Percentiles rank a stretch among this genome's conserved stretches.
Evolutionary conservation across 1,284 basidiomycete species (phyloP).

Genomic region (Rhodotorula sp.): DNA sequence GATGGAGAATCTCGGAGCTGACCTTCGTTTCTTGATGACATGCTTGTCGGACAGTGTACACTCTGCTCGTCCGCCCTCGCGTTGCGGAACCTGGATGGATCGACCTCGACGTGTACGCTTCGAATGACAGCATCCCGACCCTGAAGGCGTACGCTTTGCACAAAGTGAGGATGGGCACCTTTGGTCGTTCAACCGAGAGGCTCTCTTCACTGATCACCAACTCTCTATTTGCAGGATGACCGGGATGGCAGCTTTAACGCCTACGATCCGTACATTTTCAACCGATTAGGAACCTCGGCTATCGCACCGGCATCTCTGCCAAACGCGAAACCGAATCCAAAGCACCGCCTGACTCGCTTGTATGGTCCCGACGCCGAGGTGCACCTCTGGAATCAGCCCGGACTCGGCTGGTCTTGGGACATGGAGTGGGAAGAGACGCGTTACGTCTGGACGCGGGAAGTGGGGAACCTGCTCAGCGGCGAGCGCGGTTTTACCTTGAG

Average conservation of each 20-base stretch:
- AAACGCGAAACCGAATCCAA: conserved; percentile 12
- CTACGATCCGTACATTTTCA: conserved; percentile 11
- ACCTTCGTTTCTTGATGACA: not conserved
- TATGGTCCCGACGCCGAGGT: conserved; percentile 8
- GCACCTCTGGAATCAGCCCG: not conserved
- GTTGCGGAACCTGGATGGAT: conserved; percentile 1
- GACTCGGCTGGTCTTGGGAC: conserved; percentile 29
- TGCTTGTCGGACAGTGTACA: conserved; percentile 11
- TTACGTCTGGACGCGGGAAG: conserved; percentile 22
- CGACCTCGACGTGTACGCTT: conserved; percentile 8
- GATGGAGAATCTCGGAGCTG: no score
- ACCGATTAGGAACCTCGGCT: not conserved
- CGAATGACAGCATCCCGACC: not conserved
- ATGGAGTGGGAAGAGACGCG: conserved; percentile 25
- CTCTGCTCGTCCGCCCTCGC: conserved; percentile 24
- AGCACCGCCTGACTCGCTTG: conserved; percentile 15
- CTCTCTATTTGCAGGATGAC: conserved; percentile 1
- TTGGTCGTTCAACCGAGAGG: not conserved
- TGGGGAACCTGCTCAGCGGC: conserved; percentile 5
- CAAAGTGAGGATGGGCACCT: conserved; percentile 1
- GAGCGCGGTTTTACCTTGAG: conserved; percentile 23
- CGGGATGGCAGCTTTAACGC: not conserved
- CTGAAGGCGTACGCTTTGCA: not conserved
- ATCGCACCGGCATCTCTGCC: conserved; percentile 14
- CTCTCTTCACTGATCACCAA: not conserved